Conservation (phyloP, 768 basidiomycete species). For the Cytidiella melzeri region DNA sequence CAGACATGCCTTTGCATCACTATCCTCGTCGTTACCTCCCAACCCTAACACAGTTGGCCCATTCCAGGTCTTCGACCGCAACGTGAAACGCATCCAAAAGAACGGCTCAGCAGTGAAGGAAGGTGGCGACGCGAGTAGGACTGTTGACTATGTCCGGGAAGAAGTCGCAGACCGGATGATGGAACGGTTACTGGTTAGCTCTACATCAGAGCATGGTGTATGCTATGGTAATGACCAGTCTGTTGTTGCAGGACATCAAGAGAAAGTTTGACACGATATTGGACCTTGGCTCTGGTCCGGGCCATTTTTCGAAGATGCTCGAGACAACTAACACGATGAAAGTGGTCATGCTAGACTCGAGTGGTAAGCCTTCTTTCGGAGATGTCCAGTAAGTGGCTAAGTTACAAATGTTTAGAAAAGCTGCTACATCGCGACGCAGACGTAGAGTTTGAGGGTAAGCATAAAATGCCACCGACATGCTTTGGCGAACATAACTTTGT, state of each 20-base stretch:
- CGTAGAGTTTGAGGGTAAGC: constrained; percentile 72
- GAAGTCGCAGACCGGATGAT: constrained; percentile 89
- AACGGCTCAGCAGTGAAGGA: constrained; percentile 62
- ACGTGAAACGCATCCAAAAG: constrained; percentile 69
- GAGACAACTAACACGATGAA: constrained; percentile 62
- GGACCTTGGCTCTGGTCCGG: constrained; percentile 87
- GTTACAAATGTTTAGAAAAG: constrained; percentile 40
- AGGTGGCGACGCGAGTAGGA: constrained; percentile 55
- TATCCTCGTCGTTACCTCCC: constrained; percentile 39
- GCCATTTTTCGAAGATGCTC: constrained; percentile 84
- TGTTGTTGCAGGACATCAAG: constrained; percentile 84
- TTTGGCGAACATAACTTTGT: no score
- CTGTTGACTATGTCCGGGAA: constrained; percentile 87
- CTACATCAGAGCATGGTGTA: constrained; percentile 1
- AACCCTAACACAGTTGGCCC: constrained; percentile 47
- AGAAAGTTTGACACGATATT: constrained; percentile 72
- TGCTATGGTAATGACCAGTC: constrained; percentile 5
- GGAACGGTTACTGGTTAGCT: constrained; percentile 76
- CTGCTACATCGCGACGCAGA: constrained; percentile 74
- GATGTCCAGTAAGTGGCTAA: background rate
- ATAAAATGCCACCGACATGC: constrained; percentile 5
- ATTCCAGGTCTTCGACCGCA: constrained; percentile 84
- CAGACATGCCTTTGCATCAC: constrained; percentile 40
- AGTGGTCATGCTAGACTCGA: constrained; percentile 81
- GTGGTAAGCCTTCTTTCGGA: constrained; percentile 41